These are phyloP conservation scores for Agaricus sinodeliciosus DNA, from an alignment of 768 basidiomycete genomes.

Conservation along the genomic window DNA sequence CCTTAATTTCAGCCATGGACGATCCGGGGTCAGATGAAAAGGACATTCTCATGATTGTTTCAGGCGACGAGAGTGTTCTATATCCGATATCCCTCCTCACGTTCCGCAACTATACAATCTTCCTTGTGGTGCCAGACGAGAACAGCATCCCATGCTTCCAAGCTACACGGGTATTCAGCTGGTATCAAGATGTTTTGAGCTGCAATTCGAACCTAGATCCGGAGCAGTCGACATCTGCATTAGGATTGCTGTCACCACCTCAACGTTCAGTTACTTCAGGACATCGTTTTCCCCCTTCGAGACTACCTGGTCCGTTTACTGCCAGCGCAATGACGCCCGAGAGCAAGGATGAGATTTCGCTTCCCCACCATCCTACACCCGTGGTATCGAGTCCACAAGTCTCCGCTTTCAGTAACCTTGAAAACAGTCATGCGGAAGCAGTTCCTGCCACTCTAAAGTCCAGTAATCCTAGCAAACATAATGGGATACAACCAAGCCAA, in stretches of 20 bases:
- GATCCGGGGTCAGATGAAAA: neutral
- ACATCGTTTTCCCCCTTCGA: neutral
- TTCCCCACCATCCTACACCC: neutral
- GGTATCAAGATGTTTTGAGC: slow-evolving; percentile 2
- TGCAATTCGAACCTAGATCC: neutral
- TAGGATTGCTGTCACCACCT: neutral
- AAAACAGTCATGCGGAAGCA: neutral
- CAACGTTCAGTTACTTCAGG: neutral
- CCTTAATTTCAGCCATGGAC: neutral
- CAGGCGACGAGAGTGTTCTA: neutral
- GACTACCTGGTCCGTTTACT: neutral
- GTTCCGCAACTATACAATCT: neutral
- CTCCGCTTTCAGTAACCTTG: neutral
- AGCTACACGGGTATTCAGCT: neutral
- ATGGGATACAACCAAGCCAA: neutral
- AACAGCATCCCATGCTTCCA: neutral
- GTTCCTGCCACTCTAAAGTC: neutral
- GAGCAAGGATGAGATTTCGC: neutral
- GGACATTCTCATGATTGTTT: neutral
- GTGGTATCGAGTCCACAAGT: neutral
- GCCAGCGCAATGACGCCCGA: neutral
- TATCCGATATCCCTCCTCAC: slow-evolving; percentile 1
- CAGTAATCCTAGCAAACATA: neutral
- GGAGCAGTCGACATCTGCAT: neutral
- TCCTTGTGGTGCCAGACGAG: neutral